Conservation (phyloP, 2,329 filamentous ascomycete species). For the Stemphylium lycopersici region DNA sequence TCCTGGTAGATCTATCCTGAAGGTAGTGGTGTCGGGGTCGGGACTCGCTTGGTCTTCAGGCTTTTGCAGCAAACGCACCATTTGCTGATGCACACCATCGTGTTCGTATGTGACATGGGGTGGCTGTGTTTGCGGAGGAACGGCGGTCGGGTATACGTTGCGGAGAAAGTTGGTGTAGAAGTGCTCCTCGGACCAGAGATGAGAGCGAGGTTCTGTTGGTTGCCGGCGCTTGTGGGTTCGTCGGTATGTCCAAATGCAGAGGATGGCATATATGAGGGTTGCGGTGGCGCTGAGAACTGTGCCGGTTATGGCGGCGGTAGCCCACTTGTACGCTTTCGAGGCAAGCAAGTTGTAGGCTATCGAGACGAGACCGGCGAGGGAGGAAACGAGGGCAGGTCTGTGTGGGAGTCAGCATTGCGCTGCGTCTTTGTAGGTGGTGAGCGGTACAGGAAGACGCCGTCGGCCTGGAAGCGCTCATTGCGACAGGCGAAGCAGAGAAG, state of each 20-base stretch:
- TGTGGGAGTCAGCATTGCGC: conserved; percentile 18
- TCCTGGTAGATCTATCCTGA: conserved; percentile 50
- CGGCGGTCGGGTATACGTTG: conserved; percentile 55
- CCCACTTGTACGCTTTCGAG: conserved; percentile 51
- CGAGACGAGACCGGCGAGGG: conserved; percentile 55
- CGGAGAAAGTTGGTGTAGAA: conserved; percentile 55
- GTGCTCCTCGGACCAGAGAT: conserved; percentile 44
- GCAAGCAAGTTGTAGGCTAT: conserved; percentile 56
- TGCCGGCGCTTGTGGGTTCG: conserved; percentile 45
- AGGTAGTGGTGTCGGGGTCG: conserved; percentile 50
- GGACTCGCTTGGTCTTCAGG: conserved; percentile 41
- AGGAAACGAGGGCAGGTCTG: conserved; percentile 53
- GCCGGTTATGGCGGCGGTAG: conserved; percentile 51
- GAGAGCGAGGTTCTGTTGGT: conserved; percentile 22
- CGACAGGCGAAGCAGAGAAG: conserved; percentile 56
- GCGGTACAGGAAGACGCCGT: conserved; percentile 54
- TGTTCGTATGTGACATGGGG: conserved; percentile 50
- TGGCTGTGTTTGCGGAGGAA: conserved; percentile 33
- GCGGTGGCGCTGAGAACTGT: conserved; percentile 50
- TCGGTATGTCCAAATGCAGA: conserved; percentile 53
- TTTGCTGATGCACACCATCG: conserved; percentile 58
- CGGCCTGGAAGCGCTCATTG: conserved; percentile 55
- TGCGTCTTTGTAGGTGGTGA: background rate
- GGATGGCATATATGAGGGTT: conserved; percentile 50
- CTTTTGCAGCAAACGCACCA: conserved; percentile 55